Evolutionary conservation across 495 filamentous ascomycete species (phyloP), one percentile per base, ranked within the genome.

Genomic region (Talaromyces thailandensis): DNA sequence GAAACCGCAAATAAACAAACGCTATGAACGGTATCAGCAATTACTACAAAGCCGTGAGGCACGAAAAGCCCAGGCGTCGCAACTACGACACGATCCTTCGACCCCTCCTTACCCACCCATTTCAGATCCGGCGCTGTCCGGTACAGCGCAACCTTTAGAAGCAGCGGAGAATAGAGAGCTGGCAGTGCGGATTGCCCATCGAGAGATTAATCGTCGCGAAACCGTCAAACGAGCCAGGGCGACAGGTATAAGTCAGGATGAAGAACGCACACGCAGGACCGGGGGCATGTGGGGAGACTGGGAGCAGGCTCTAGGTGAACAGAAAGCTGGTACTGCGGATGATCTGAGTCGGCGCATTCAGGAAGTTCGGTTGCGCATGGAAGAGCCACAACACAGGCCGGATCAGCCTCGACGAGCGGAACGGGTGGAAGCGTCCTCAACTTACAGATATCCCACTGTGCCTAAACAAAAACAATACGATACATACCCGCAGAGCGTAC

Each of bases 161-260:
- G 89, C 88, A 4, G 81, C 76, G 11, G 83, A 90, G 58, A 80
- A 95, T 63, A 81, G 83, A 61, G 86, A 92, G 32, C 79, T 96
- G 40, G 92, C 92, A 8, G 88, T 95, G 6, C 81, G 87, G 64
- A 66, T 96, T 37, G 91, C 91, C 0, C 83, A 86, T 60, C 85
- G 81, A 21, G 91, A 96, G 71, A 84, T 93, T 51, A 79, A 73
- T 55, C 83, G 91, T 56, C 79, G 92, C 64, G 86, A 87, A 60
- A 81, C 81, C 7, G 78, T 80, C 12, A 77, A 82, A 56, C 79
- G 77, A 60, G 79, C 82, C 5, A 81, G 84, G 7, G 75, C 82
- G 65, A 76, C 82, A 9, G 82, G 83, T 3, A 69, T 83, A 9
- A 74, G 77, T 0, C 76, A 76, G 16, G 82, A 83, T 16, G 84